Evolutionary conservation across 1,284 basidiomycete species (phyloP), one percentile per base, ranked within the genome.

Genomic region (Gomphus bonarii): DNA sequence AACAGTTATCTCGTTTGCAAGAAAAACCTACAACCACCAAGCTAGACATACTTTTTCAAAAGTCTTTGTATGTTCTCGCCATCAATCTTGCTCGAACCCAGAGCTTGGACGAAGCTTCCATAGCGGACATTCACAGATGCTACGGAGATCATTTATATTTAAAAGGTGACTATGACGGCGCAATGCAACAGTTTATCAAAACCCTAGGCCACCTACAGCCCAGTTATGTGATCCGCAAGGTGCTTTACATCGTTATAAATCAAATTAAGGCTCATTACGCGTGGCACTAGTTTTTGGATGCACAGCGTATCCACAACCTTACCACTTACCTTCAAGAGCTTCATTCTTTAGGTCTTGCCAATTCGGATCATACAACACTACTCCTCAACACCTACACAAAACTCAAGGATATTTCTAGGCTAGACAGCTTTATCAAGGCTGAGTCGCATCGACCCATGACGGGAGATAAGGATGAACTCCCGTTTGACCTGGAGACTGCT

Each of bases 341-440:
- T 0, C 95, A 99, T 65, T 77, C 89, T 1, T 77, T 85, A 0
- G 88, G 89, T 0, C 81, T 95, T 3, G 95, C 95, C 10, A 98
- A 97, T 65, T 85, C 94, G 0, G 95, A 99, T 64, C 95, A 98
- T 68, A 99, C 95, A 0, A 99, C 97, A 0, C 82, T 99, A 2
- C 78, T 97, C 3, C 79, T 97, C 22, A 97, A 97, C 68, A 95
- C 95, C 36, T 99, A 97, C 70, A 97, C 95, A 48, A 99, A 99
- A 69, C 84, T 97, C 16, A 93, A 93, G 60, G 95, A 99, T 64
- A 85, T 93, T 14, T 73, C 82, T 0, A 83, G 92, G 10, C 81
- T 98, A 1, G 93, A 98, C 65, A 82, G 78, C 56, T 99, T 99
- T 70, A 91, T 98, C 73, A 91, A 90, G 69, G 85, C 89, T 1